Conservation (phyloP, 768 basidiomycete species). For the Leucogyrophana mollusca region DNA sequence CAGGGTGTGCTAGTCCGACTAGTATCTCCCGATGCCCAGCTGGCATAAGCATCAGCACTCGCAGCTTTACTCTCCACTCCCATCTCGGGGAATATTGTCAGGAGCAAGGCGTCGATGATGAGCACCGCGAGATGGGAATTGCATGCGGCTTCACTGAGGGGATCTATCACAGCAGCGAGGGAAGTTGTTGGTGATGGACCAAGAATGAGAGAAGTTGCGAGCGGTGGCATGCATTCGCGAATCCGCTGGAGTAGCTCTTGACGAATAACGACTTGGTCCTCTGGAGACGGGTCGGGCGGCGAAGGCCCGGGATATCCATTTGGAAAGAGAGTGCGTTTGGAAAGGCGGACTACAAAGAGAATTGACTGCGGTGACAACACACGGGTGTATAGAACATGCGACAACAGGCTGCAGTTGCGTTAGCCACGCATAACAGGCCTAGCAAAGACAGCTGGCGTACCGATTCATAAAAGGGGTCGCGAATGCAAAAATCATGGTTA, state of each 20-base stretch:
- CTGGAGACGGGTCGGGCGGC: slow-evolving; percentile 70
- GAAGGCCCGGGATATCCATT: slow-evolving; percentile 81
- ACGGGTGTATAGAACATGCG: slow-evolving; percentile 57
- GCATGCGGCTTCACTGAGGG: slow-evolving; percentile 60
- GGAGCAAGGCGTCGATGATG: slow-evolving; percentile 70
- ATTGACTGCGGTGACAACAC: slow-evolving; percentile 54
- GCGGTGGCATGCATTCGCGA: slow-evolving; percentile 35
- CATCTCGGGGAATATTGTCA: slow-evolving; percentile 79
- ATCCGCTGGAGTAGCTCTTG: slow-evolving; percentile 39
- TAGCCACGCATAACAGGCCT: background rate
- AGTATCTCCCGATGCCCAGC: background rate
- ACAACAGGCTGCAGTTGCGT: slow-evolving; percentile 52
- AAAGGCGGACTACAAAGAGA: slow-evolving; percentile 48
- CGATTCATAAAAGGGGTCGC: slow-evolving; percentile 59
- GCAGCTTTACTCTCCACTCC: slow-evolving; percentile 22
- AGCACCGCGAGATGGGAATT: slow-evolving; percentile 79
- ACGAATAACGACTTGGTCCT: slow-evolving; percentile 68
- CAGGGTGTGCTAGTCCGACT: too few species aligned
- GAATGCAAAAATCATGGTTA: slow-evolving; percentile 45
- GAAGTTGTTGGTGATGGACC: slow-evolving; percentile 52
- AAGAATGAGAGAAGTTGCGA: slow-evolving; percentile 46
- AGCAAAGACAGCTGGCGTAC: slow-evolving; percentile 31
- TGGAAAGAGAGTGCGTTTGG: slow-evolving; percentile 81
- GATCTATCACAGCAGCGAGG: slow-evolving; percentile 55
- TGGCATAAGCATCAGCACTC: background rate